Evolutionary conservation across 202 grass and related monocot species (phyloP).

Genomic region (Bolboschoenoplectus hybrid): DNA sequence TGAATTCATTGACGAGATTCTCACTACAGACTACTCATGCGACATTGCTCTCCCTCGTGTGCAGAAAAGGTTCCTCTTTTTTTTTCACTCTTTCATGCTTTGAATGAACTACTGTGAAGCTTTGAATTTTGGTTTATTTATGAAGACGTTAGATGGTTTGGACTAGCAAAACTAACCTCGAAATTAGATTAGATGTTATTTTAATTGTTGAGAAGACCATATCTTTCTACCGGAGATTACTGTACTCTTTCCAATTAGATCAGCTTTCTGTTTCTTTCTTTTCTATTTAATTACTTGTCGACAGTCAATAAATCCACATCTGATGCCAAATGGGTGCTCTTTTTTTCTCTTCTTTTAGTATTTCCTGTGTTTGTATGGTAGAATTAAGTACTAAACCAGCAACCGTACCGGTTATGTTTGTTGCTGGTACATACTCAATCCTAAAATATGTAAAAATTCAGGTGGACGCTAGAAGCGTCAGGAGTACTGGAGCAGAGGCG

Average conservation of each 20-base stretch:
- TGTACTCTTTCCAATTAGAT: no score
- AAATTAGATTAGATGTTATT: no score
- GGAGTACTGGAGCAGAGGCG: conserved; percentile 81
- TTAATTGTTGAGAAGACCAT: no score
- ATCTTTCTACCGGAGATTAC: no score
- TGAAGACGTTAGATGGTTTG: no score
- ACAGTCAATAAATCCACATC: no score
- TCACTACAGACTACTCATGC: conserved; percentile 85
- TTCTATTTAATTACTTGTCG: no score
- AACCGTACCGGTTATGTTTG: background rate
- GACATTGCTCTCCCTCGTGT: conserved; percentile 89
- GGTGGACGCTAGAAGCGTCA: conserved; percentile 79
- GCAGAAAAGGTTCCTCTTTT: conserved; percentile 67
- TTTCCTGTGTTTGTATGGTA: background rate
- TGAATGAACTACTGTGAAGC: background rate
- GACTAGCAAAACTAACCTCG: no score
- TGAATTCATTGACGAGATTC: conserved; percentile 83
- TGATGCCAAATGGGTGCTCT: no score
- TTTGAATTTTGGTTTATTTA: no score
- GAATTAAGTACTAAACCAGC: background rate
- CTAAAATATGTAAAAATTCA: conserved; percentile 35
- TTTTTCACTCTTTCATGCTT: background rate
- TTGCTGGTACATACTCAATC: background rate
- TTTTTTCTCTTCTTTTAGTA: background rate
- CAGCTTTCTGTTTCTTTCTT: no score